Evolutionary conservation across 2,329 filamentous ascomycete species (phyloP).

Genomic region (Fusarium subglutinans): DNA sequence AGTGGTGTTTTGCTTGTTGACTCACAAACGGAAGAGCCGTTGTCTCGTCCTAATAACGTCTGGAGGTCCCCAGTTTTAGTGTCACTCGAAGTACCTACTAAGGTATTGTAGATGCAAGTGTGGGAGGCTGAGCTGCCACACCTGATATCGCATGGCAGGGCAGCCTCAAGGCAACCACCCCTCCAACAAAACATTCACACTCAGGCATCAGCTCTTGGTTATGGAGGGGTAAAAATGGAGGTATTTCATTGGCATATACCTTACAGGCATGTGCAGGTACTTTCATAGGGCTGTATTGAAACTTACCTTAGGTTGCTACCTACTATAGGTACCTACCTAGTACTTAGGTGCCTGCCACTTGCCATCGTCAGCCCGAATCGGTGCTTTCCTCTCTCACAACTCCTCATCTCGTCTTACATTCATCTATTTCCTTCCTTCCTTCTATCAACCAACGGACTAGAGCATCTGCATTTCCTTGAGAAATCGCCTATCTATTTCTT

Average conservation of each 20-base stretch:
- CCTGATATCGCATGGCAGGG: slow-evolving; percentile 12
- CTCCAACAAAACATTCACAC: slow-evolving; percentile 2
- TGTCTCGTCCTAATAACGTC: background rate
- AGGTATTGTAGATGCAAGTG: background rate
- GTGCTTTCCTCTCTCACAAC: background rate
- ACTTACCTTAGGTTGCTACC: background rate
- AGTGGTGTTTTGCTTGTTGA: background rate
- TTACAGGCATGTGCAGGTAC: background rate
- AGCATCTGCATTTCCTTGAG: background rate
- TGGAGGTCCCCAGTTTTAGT: background rate
- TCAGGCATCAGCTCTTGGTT: slow-evolving; percentile 24
- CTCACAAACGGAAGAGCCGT: background rate
- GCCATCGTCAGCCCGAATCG: slow-evolving; percentile 14
- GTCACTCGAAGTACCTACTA: background rate
- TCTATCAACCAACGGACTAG: background rate
- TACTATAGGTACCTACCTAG: background rate
- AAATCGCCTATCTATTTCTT: background rate
- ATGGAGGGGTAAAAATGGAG: background rate
- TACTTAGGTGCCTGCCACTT: background rate
- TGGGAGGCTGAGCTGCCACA: slow-evolving; percentile 1
- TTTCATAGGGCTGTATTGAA: slow-evolving; percentile 9
- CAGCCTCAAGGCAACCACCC: slow-evolving; percentile 35
- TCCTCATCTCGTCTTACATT: slow-evolving; percentile 8
- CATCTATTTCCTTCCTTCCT: background rate
- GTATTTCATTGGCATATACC: background rate